phyloP scores from a whole-genome alignment of 2,329 filamentous ascomycete species.

The Pseudocercospora macadamiae region DNA sequence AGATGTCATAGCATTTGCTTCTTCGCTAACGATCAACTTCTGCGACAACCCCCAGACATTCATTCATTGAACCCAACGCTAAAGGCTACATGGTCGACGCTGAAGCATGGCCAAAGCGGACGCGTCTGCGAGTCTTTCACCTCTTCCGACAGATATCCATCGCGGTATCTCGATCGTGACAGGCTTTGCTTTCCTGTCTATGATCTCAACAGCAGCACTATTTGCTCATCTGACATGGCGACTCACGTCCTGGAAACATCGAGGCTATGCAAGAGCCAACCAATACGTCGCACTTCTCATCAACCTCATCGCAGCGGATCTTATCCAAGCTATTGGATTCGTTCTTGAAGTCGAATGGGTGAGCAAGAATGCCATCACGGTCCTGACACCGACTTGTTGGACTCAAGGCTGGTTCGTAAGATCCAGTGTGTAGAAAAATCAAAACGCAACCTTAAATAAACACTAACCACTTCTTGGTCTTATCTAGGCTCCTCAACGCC shows the following conservation, averaged over 20 bases:
- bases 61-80: too few relatives aligned
- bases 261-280: conserved; percentile 45
- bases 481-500: conserved; percentile 55
- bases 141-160: conserved; percentile 25
- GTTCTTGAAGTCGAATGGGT: conserved; percentile 64
- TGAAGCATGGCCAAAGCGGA: too few relatives aligned
- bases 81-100: too few relatives aligned
- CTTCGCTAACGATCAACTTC: background rate
- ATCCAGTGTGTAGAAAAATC: background rate
- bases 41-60: background rate
- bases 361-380: conserved; percentile 55
- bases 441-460: too few relatives aligned
- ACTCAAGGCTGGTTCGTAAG: conserved; percentile 61
- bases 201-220: conserved; percentile 28
- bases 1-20: background rate
- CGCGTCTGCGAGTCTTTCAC: conserved; percentile 12
- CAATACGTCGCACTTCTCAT: conserved; percentile 70
- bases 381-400: conserved; percentile 58
- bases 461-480: too few relatives aligned
- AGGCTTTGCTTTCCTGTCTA: conserved; percentile 29
- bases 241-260: conserved; percentile 29
- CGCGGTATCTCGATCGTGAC: conserved; percentile 30
- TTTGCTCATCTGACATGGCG: conserved; percentile 32
- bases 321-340: conserved; percentile 67
- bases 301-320: conserved; percentile 68